Evolutionary conservation across 2,329 filamentous ascomycete genomes (phyloP).

Genomic region (Domatiomyces globalis): DNA sequence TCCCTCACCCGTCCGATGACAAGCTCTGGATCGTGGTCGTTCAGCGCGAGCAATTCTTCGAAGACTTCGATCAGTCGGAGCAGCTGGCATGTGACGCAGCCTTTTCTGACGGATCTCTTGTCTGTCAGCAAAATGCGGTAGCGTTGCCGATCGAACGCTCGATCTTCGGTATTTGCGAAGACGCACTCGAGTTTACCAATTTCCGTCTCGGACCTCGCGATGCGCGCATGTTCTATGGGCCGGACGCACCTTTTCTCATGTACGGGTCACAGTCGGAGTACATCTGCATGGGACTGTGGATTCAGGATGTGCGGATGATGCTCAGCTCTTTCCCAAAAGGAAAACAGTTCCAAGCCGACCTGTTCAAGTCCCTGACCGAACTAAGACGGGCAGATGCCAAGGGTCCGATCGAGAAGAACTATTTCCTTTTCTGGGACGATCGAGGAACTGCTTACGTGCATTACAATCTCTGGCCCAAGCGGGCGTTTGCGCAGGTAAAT

Average conservation of each 20-base stretch:
- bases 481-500: slow-evolving; percentile 35
- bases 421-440: slow-evolving; percentile 46
- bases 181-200: slow-evolving; percentile 24
- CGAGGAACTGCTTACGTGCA: slow-evolving; percentile 37
- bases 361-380: slow-evolving; percentile 24
- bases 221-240: slow-evolving; percentile 44
- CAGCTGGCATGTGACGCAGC: slow-evolving; percentile 38
- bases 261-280: slow-evolving; percentile 43
- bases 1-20: slow-evolving; percentile 38
- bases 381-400: slow-evolving; percentile 37
- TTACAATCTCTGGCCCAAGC: slow-evolving; percentile 38
- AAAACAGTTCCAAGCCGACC: background rate
- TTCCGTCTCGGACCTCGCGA: slow-evolving; percentile 39
- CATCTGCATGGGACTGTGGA: slow-evolving; percentile 44
- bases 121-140: background rate
- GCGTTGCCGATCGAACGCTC: slow-evolving; percentile 29
- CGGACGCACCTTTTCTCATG: slow-evolving; percentile 35
- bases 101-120: slow-evolving; percentile 23
- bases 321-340: slow-evolving; percentile 29
- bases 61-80: slow-evolving; percentile 6
- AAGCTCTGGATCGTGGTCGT: slow-evolving; percentile 39
- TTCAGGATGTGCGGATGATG: slow-evolving; percentile 40
- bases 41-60: slow-evolving; percentile 29
- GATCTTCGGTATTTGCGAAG: slow-evolving; percentile 30
- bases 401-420: slow-evolving; percentile 44